A percentile compares a stretch with the other conserved stretches of the same genome.
These are phyloP conservation scores for Hypocrella siamensis DNA, from an alignment of 2,329 filamentous ascomycete species.

Conservation along the genomic window DNA sequence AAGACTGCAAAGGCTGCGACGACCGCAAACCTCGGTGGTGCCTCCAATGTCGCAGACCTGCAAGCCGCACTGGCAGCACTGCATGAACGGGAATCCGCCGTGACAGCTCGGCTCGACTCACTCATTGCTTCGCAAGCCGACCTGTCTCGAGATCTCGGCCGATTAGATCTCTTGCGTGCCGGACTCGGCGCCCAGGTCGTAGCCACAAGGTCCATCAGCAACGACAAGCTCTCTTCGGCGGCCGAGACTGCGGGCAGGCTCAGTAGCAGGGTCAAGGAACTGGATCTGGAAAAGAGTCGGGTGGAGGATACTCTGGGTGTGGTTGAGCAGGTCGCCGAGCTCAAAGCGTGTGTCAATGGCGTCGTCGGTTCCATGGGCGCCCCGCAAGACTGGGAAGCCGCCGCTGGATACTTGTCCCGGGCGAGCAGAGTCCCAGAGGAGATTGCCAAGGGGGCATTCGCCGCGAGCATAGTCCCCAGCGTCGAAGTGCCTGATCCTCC, in stretches of 20 bases:
- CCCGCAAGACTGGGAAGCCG: conserved; percentile 96
- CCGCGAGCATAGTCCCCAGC: conserved; percentile 82
- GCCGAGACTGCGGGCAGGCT: conserved; percentile 74
- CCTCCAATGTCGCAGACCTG: conserved; percentile 63
- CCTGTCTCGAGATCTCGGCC: conserved; percentile 70
- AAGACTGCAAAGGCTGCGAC: conserved; percentile 9
- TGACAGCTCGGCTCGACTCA: conserved; percentile 59
- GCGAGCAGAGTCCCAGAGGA: conserved; percentile 66
- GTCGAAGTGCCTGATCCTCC: conserved; percentile 91
- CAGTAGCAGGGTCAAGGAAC: conserved; percentile 68
- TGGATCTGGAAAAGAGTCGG: conserved; percentile 81
- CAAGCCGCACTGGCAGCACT: conserved; percentile 61
- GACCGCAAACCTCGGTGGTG: conserved; percentile 42
- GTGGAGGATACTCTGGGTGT: conserved; percentile 84
- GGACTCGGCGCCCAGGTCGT: conserved; percentile 78
- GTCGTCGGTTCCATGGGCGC: conserved; percentile 94
- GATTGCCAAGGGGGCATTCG: conserved; percentile 73
- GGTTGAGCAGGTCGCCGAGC: conserved; percentile 90
- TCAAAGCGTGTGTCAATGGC: conserved; percentile 90
- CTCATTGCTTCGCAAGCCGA: conserved; percentile 74
- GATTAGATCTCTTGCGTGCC: conserved; percentile 78
- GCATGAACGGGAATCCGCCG: conserved; percentile 56
- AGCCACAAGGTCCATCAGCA: conserved; percentile 67
- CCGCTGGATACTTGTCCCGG: conserved; percentile 74
- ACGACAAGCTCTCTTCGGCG: conserved; percentile 78